Percentiles rank a stretch among this genome's conserved stretches.
Conservation (phyloP, 2,329 filamentous ascomycete genomes). For the Colletotrichum sp. region DNA sequence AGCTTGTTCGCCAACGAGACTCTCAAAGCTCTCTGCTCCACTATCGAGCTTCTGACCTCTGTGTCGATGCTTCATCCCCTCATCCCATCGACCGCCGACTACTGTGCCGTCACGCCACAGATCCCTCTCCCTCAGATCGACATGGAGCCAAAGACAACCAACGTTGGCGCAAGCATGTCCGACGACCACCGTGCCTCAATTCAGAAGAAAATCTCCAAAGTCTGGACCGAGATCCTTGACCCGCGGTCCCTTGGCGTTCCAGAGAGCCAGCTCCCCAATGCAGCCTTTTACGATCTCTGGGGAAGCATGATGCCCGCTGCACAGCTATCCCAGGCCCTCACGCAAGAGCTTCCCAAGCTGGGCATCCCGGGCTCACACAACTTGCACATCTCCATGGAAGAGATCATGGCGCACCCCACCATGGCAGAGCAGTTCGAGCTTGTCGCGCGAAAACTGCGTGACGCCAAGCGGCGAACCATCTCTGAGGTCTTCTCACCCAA, state of each 20-base stretch:
- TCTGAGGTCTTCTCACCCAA: slow-evolving; percentile 23
- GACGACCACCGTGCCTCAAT: slow-evolving; percentile 44
- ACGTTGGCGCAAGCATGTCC: slow-evolving; percentile 35
- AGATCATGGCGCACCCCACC: slow-evolving; percentile 55
- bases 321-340: slow-evolving; percentile 50
- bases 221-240: slow-evolving; percentile 51
- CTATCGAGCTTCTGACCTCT: slow-evolving; percentile 50
- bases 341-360: slow-evolving; percentile 42
- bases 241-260: slow-evolving; percentile 42
- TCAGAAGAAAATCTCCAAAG: slow-evolving; percentile 44
- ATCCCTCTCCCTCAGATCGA: slow-evolving; percentile 43
- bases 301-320: slow-evolving; percentile 54
- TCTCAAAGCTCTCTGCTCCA: slow-evolving; percentile 49
- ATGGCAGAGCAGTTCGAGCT: slow-evolving; percentile 55
- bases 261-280: slow-evolving; percentile 45
- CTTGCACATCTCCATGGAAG: slow-evolving; percentile 48
- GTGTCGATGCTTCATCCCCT: slow-evolving; percentile 51
- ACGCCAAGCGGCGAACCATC: slow-evolving; percentile 18
- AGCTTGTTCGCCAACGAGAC: slow-evolving; percentile 47
- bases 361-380: slow-evolving; percentile 40
- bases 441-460: slow-evolving; percentile 32
- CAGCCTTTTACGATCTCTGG: slow-evolving; percentile 57
- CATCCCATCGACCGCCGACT: slow-evolving; percentile 47
- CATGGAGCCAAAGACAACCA: slow-evolving; percentile 26
- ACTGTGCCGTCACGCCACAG: slow-evolving; percentile 40